Percentiles rank a stretch among this genome's conserved stretches.
Conservation (phyloP, 164 flowering plant species). For the Stephania yunnanensis region DNA sequence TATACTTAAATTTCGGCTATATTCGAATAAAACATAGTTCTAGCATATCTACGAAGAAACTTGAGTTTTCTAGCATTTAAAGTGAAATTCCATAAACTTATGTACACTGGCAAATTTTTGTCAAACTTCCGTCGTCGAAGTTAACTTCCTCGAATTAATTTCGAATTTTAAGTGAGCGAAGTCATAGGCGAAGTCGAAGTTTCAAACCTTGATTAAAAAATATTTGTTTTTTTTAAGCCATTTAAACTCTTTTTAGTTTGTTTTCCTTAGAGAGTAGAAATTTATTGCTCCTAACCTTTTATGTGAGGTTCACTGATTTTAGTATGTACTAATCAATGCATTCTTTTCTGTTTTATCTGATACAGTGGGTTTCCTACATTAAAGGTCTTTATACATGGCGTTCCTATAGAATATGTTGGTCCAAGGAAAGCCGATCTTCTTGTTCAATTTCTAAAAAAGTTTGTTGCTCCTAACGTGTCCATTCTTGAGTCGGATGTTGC, state of each 20-base stretch:
- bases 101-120: too few relatives aligned
- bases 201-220: not conserved
- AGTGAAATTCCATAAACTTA: too few relatives aligned
- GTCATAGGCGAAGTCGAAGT: too few relatives aligned
- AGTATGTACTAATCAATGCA: constrained; percentile 2
- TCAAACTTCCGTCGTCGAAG: too few relatives aligned
- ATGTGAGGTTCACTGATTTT: not conserved
- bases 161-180: too few relatives aligned
- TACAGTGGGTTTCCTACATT: constrained; percentile 91
- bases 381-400: constrained; percentile 76
- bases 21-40: too few relatives aligned
- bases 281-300: not conserved
- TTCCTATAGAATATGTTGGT: constrained; percentile 73
- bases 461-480: constrained; percentile 88
- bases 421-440: constrained; percentile 85
- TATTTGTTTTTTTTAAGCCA: not conserved
- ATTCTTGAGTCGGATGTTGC: constrained; percentile 72
- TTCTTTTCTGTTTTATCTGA: constrained; percentile 11
- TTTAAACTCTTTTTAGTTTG: not conserved
- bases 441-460: constrained; percentile 73
- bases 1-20: too few relatives aligned
- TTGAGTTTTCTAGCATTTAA: too few relatives aligned
- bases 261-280: not conserved
- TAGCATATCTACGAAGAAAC: too few relatives aligned
- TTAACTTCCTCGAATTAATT: too few relatives aligned